phyloP scores from a whole-genome alignment of 768 basidiomycete genomes.

The Chalciporus pseudorubinellus region DNA sequence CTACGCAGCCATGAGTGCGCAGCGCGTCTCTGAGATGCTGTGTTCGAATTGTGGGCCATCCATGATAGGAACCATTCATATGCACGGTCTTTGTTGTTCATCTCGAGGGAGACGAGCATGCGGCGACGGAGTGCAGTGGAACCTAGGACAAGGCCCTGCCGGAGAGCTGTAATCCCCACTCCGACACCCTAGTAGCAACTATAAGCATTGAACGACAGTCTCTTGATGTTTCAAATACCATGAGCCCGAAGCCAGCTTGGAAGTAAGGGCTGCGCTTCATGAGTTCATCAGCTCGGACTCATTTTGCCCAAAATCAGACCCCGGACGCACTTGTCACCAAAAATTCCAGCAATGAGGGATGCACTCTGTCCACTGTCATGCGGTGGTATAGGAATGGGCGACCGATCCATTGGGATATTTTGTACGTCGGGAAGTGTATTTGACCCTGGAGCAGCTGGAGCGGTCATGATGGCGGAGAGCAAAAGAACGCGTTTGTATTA shows the following conservation, averaged over 20 bases:
- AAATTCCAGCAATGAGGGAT: conserved; percentile 40
- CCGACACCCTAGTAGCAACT: conserved; percentile 73
- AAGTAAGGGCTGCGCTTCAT: conserved; percentile 85
- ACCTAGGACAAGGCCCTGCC: conserved; percentile 66
- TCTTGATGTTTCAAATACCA: conserved; percentile 52
- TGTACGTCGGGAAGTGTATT: background rate
- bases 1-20: conserved; percentile 57
- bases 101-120: conserved; percentile 92
- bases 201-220: background rate
- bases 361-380: conserved; percentile 9
- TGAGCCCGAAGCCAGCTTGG: conserved; percentile 95
- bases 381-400: conserved; percentile 2
- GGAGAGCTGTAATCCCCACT: conserved; percentile 73
- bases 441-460: background rate
- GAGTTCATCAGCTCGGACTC: conserved; percentile 15
- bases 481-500: background rate
- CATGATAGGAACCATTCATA: conserved; percentile 98
- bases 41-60: conserved; percentile 74
- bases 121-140: conserved; percentile 79
- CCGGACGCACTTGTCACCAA: conserved; percentile 64
- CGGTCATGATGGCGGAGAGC: conserved; percentile 9
- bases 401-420: background rate
- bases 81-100: conserved; percentile 90
- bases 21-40: conserved; percentile 27
- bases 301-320: background rate